Evolutionary conservation across 2,329 filamentous ascomycete genomes (phyloP), one percentile per base, ranked within the genome.

Genomic region (Blastomyces silverae): DNA sequence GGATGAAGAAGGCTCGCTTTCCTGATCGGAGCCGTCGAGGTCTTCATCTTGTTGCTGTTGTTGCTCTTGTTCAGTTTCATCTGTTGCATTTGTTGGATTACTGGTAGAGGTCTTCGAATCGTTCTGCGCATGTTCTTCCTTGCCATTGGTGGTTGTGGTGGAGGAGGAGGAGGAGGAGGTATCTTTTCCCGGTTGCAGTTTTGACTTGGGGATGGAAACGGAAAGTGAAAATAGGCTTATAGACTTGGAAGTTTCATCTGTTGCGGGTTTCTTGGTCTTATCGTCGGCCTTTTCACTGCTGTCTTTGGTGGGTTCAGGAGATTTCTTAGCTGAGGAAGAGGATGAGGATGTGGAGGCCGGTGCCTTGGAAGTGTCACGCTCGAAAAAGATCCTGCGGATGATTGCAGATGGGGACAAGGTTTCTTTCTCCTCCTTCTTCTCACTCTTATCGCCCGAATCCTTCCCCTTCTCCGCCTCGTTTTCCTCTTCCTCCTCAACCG

Each of bases 251-350:
- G 70, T 44, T 20, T 53, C 69, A 81, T 79, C 53, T 81, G 76
- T 70, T 83, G 83, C 20, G 81, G 76, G 66, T 82, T 83, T 60
- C 15, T 81, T 80, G 10, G 63, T 63, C 44, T 69, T 64, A 53
- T 70, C 62, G 22, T 67, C 61, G 39, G 65, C 44, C 17, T 66
- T 56, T 7, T 56, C 31, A 5, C 25, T 52, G 22, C n/a, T 2
- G 31, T 34, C 53, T 11, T 55, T 31, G 11, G 52, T 31, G 52
- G 52, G 17, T 55, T 55, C 17, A 15, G 55, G 17, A 39, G n/a
- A 25, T 13, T 42, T 17, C 22, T 28, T 44, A 44, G 34, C n/a
- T 39, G 34, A 17, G 1, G 25, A 28, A 25, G 25, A 25, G 10
- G 25, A 28, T 53, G 25, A 25, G n/a, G 31, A 20, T 34, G 17